Conservation (phyloP, 352 stramenopile genomes). For the Globisporangium parvum region DNA sequence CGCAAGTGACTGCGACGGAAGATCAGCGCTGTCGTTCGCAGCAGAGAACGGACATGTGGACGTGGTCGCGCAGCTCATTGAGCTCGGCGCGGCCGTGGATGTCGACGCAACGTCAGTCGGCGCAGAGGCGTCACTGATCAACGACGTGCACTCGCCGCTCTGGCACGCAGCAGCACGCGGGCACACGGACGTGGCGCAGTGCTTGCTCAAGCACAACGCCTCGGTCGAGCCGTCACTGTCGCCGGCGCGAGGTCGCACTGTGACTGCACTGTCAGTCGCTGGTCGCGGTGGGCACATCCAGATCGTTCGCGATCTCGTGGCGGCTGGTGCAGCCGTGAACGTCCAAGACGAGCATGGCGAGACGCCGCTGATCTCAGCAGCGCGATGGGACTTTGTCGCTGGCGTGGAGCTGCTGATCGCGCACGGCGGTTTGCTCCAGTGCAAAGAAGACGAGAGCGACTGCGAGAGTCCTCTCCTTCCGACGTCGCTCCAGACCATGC, state of each 20-base stretch:
- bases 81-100: neutral
- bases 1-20: too few species aligned
- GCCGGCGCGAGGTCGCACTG: neutral
- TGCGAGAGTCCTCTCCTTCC: neutral
- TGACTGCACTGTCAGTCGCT: neutral
- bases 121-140: neutral
- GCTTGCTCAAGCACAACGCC: neutral
- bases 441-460: neutral
- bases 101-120: neutral
- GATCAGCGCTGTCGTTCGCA: neutral
- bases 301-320: neutral
- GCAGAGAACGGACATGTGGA: neutral
- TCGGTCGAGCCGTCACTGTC: neutral
- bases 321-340: neutral
- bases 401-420: neutral
- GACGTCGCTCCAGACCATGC: neutral
- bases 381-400: neutral
- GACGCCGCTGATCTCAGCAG: slow-evolving; percentile 1
- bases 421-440: neutral
- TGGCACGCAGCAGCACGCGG: neutral
- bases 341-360: neutral
- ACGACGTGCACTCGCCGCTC: neutral
- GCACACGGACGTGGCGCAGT: neutral
- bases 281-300: neutral
- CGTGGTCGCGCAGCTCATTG: neutral